phyloP scores from a whole-genome alignment of 2,329 filamentous ascomycete species.

The Chaetomium strumarium region DNA sequence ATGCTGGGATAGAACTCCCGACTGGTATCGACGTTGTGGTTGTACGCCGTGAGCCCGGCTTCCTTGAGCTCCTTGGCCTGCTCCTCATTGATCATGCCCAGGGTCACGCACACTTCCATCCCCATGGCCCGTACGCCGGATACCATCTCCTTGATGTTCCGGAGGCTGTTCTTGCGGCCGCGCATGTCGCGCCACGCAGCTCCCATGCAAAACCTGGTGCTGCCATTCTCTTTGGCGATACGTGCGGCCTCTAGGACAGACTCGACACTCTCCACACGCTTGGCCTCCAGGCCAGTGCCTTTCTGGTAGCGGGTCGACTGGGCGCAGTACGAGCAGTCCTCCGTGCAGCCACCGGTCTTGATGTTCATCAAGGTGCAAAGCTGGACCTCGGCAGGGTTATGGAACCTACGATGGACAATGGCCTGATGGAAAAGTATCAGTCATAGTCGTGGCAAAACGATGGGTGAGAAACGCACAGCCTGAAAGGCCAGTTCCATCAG shows the following conservation, averaged over 20 bases:
- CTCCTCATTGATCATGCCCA: constrained; percentile 80
- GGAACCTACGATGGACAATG: constrained; percentile 75
- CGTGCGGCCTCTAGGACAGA: constrained; percentile 73
- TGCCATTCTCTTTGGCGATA: constrained; percentile 74
- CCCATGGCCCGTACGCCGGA: constrained; percentile 71
- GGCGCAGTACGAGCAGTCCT: constrained; percentile 90
- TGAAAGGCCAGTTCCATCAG: constrained; percentile 73
- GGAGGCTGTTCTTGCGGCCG: constrained; percentile 74
- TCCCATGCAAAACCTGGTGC: constrained; percentile 91
- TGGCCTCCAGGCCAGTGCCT: constrained; percentile 72
- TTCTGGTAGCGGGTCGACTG: constrained; percentile 76
- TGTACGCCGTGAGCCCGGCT: constrained; percentile 84
- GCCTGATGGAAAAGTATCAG: constrained; percentile 44
- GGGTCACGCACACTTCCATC: constrained; percentile 90
- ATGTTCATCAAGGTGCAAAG: constrained; percentile 96
- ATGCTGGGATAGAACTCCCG: constrained; percentile 82
- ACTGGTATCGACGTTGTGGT: constrained; percentile 89
- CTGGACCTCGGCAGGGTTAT: constrained; percentile 76
- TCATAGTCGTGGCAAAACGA: background rate
- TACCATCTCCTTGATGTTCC: constrained; percentile 83
- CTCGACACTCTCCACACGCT: constrained; percentile 72
- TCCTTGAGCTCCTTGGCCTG: constrained; percentile 79
- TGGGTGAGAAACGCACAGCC: constrained; percentile 49
- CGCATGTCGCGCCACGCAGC: constrained; percentile 94
- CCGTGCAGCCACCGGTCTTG: constrained; percentile 86